Percentiles rank a stretch among this genome's conserved stretches.
phyloP scores from a whole-genome alignment of 345 rosid species.

The Noccaea caerulescens region DNA sequence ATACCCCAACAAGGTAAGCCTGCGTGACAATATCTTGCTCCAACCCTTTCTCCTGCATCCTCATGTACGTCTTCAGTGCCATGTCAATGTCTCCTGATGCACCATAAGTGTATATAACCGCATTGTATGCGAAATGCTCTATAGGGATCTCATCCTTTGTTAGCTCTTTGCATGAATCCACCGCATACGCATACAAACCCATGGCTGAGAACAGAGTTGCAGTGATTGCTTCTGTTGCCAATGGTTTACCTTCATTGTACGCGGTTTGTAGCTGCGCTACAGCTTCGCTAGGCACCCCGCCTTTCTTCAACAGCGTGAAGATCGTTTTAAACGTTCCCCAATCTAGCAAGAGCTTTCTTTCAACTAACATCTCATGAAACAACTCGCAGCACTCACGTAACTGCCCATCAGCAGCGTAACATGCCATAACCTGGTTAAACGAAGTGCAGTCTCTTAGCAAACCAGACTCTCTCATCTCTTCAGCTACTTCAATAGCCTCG shows the following conservation, averaged over 20 bases:
- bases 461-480: constrained; percentile 80
- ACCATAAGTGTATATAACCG: constrained; percentile 64
- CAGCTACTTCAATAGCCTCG: constrained; percentile 77
- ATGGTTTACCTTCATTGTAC: constrained; percentile 66
- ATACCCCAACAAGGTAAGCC: constrained; percentile 64
- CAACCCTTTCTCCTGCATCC: constrained; percentile 77
- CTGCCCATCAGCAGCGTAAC: constrained; percentile 71
- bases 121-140: constrained; percentile 68
- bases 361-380: constrained; percentile 69
- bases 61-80: constrained; percentile 72
- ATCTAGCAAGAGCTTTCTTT: constrained; percentile 64
- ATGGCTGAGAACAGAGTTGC: constrained; percentile 66
- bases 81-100: constrained; percentile 64
- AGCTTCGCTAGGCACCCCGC: constrained; percentile 71
- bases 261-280: constrained; percentile 71
- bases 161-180: constrained; percentile 55
- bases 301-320: constrained; percentile 73
- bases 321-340: constrained; percentile 63
- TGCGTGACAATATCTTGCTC: constrained; percentile 76
- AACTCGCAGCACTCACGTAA: constrained; percentile 70
- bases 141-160: constrained; percentile 48
- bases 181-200: constrained; percentile 67
- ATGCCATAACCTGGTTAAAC: constrained; percentile 75
- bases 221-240: constrained; percentile 63
- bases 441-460: constrained; percentile 63